phyloP scores from a whole-genome alignment of 495 filamentous ascomycete genomes.

The Xylaria castorea region DNA sequence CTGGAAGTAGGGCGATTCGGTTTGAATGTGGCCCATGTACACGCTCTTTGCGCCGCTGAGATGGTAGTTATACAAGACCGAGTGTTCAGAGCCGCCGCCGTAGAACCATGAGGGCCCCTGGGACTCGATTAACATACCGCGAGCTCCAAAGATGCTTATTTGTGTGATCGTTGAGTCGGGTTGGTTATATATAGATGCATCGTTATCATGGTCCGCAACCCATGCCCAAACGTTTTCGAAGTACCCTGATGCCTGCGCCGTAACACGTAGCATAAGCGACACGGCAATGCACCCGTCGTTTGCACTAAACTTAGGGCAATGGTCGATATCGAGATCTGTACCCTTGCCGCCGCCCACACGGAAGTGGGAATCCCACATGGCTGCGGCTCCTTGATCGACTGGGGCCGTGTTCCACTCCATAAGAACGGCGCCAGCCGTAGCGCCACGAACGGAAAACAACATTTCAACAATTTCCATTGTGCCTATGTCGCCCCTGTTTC shows the following conservation, averaged over 20 bases:
- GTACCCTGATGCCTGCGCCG: conserved; percentile 53
- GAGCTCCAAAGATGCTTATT: conserved; percentile 83
- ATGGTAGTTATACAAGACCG: conserved; percentile 80
- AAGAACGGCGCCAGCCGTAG: conserved; percentile 40
- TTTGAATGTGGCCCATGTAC: conserved; percentile 82
- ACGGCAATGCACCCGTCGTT: conserved; percentile 59
- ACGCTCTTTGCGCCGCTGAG: conserved; percentile 75
- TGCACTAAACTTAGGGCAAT: conserved; percentile 54
- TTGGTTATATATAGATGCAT: conserved; percentile 58
- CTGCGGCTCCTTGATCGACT: conserved; percentile 26
- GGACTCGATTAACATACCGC: conserved; percentile 75
- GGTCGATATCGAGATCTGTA: conserved; percentile 66
- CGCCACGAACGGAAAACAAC: conserved; percentile 40
- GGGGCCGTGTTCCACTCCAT: conserved; percentile 45
- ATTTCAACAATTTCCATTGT: conserved; percentile 59
- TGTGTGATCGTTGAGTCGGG: conserved; percentile 56
- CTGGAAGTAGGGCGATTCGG: conserved; percentile 90
- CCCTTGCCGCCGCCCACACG: conserved; percentile 64
- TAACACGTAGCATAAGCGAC: conserved; percentile 58
- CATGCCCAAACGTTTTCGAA: conserved; percentile 69
- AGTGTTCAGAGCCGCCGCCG: conserved; percentile 82
- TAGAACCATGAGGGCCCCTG: conserved; percentile 68
- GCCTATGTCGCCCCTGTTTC: conserved; percentile 57
- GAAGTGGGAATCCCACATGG: conserved; percentile 28
- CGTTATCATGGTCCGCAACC: conserved; percentile 62